phyloP scores from a whole-genome alignment of 345 rosid genomes.

The Eucalyptus erythrocorys region DNA sequence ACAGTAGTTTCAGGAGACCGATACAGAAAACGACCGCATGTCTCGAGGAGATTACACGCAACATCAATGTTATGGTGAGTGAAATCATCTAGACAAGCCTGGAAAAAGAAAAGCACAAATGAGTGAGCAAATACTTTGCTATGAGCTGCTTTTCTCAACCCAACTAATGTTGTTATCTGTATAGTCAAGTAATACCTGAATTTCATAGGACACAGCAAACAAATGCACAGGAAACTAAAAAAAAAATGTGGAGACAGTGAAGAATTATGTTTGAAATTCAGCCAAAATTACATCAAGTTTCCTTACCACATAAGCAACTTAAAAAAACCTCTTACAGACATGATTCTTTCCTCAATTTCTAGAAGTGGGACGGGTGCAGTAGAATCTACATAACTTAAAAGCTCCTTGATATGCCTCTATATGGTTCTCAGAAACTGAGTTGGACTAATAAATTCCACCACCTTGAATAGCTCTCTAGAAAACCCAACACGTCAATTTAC shows the following conservation, averaged over 20 bases:
- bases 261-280: not conserved
- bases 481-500: not conserved
- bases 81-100: conserved; percentile 99
- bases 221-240: not conserved
- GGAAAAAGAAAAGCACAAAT: not conserved
- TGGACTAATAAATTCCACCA: not conserved
- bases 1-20: conserved; percentile 94
- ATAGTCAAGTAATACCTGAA: not conserved
- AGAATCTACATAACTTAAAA: not conserved
- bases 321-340: not conserved
- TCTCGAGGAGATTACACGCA: conserved; percentile 97
- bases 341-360: not conserved
- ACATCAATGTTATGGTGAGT: conserved; percentile 99
- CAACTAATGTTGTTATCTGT: not conserved
- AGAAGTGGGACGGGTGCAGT: not conserved
- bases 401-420: not conserved
- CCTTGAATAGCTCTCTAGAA: not conserved
- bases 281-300: not conserved
- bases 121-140: not conserved
- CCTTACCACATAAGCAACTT: not conserved
- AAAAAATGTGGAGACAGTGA: not conserved
- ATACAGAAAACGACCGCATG: conserved; percentile 95
- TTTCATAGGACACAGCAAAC: not conserved
- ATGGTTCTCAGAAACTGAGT: not conserved
- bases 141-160: not conserved